Evolutionary conservation across 2,329 filamentous ascomycete genomes (phyloP), one percentile per base, ranked within the genome.

Genomic region (Gnomoniopsis sp.): DNA sequence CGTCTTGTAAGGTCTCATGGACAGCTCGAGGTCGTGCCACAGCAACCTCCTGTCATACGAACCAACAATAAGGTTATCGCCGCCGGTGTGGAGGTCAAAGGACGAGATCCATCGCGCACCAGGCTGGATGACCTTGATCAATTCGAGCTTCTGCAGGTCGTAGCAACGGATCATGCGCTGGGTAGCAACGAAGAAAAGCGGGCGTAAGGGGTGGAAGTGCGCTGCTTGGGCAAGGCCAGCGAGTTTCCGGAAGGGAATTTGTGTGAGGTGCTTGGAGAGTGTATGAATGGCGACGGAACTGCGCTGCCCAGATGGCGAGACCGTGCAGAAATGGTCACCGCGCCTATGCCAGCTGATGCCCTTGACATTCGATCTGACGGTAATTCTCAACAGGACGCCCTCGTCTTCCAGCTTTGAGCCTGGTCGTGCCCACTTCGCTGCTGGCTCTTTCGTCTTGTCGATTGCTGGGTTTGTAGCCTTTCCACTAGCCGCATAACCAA

Each of bases 21-120:
- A 95, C 38, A 99, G 85, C 66, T 99, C 95, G 55, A 98, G 82
- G 75, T 99, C 95, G 76, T 98, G 95, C 95, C 95, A 99, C 34
- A 99, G 81, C 2, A 99, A 81, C 49, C 93, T 87, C 65, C 93
- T 88, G 76, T 99, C 95, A 75, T 98, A 99, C 0, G 92, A 95
- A 48, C 93, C 92, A 12, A 97, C 91, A 60, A 98, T 90, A 57
- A 99, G 75, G 70, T 99, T 97, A 75, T 96, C 93, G 49, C 95
- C 95, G 19, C 90, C 90, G 0, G 93, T 88, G 74, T 99, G 96
- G 48, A 99, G 85, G 68, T 96, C 93, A 67, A 99, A 93, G 17
- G 88, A 91, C 2, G 90, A 96, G 66, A 99, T 97, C 93, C 93
- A 92, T 38, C 93, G 88, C 3, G 93, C 93, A 68, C 95, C 95